These are phyloP conservation scores for Russula dissimulans DNA, from an alignment of 768 basidiomycete species.

Conservation along the genomic window DNA sequence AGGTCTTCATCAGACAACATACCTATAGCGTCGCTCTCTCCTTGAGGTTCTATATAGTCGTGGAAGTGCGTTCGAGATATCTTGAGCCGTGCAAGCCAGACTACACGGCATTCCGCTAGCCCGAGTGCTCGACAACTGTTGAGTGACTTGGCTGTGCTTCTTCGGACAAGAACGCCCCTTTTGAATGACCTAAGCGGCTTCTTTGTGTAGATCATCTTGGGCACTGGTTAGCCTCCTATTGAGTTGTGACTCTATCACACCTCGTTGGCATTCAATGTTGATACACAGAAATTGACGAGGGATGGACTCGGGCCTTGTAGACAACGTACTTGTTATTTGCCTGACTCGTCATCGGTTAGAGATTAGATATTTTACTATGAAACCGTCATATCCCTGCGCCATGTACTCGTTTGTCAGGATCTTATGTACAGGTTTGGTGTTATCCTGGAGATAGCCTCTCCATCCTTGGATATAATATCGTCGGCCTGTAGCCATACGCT, in stretches of 20 bases:
- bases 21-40: conserved; percentile 1
- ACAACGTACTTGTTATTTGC: conserved; percentile 64
- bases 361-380: conserved; percentile 47
- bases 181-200: conserved; percentile 37
- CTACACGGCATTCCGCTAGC: conserved; percentile 40
- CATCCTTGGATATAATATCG: conserved; percentile 28
- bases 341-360: conserved; percentile 77
- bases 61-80: conserved; percentile 44
- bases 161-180: conserved; percentile 33
- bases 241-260: conserved; percentile 53
- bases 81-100: conserved; percentile 36
- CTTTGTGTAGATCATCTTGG: conserved; percentile 31
- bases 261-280: background rate
- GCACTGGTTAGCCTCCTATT: conserved; percentile 52
- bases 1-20: conserved; percentile 23
- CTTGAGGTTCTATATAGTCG: conserved; percentile 34
- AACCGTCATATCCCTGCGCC: conserved; percentile 81
- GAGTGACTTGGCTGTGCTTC: conserved; percentile 19
- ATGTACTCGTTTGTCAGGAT: conserved; percentile 85
- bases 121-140: conserved; percentile 26
- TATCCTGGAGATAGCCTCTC: conserved; percentile 46
- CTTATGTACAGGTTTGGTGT: conserved; percentile 53
- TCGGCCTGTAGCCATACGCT: conserved; percentile 48
- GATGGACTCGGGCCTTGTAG: conserved; percentile 68
- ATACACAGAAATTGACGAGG: background rate